Evolutionary conservation across 495 filamentous ascomycete species (phyloP), one percentile per base, ranked within the genome.

Genomic region (Oidiodendron maius): DNA sequence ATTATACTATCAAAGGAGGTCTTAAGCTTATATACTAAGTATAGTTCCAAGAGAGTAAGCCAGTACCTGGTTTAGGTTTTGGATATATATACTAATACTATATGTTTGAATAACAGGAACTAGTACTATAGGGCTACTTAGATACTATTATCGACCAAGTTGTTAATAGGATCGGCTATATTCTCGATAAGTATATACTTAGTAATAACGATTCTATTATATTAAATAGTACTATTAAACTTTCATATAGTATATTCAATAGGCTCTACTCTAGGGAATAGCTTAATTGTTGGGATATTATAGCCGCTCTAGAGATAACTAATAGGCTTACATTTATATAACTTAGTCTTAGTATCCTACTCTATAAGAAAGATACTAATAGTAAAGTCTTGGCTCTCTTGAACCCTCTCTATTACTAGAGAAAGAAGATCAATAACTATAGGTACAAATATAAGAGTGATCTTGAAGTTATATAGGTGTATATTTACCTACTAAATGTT

Each of bases 401-500:
- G 42, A 46, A 53, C 23, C 51, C 46, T 16, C 22, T 55, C n/a
- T 24, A 32, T 50, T 23, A 32, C 46, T 55, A 23, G 46, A 50
- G 51, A 40, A 46, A 43, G 39, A 45, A 50, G 38, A 50, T 55
- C 40, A 46, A 50, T 34, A 26, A 50, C 28, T 55, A 49, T 49
- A 48, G 20, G 40, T 24, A 22, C 20, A 23, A 55, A 55, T 39
- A 20, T 34, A 45, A 55, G 34, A 45, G 30, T 30, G 40, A 55
- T 50, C 39, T 24, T 16, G 18, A 50, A 28, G 30, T 10, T 13
- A 26, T 17, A 44, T 36, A 43, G 49, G 44, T 56, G 13, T 48
- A 52, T 25, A 45, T 56, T 36, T 52, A 42, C 43, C 54, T 50
- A 40, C 24, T 57, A 10, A 53, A 55, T 50, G 17, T 53, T 34